Evolutionary conservation across 495 filamentous ascomycete genomes (phyloP).

Genomic region (Articulospora tetracladia): DNA sequence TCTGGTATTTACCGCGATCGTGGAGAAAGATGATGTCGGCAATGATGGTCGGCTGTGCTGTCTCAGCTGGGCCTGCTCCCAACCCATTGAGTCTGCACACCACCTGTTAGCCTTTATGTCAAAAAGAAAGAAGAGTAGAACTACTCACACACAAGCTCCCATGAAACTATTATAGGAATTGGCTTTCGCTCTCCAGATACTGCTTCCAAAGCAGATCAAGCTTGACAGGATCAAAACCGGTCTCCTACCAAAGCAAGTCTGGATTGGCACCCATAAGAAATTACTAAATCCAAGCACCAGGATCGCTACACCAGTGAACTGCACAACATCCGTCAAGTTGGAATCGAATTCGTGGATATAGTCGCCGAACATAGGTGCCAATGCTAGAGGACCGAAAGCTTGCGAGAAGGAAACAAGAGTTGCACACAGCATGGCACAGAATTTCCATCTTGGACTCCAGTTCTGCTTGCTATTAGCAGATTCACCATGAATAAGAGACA

Average conservation of each 20-base stretch:
- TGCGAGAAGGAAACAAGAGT: constrained; percentile 20
- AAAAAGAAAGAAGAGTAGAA: background rate
- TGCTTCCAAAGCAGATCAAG: constrained; percentile 51
- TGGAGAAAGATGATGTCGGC: constrained; percentile 64
- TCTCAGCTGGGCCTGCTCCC: constrained; percentile 46
- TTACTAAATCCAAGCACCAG: constrained; percentile 62
- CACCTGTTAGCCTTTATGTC: background rate
- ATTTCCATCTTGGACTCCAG: constrained; percentile 27
- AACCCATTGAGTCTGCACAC: constrained; percentile 49
- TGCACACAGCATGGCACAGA: constrained; percentile 18
- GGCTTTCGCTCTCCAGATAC: constrained; percentile 58
- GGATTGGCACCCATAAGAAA: constrained; percentile 61
- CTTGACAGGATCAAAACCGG: constrained; percentile 54
- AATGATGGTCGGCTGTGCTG: constrained; percentile 50
- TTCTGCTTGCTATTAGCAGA: constrained; percentile 40
- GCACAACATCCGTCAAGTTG: constrained; percentile 13
- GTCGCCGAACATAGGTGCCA: constrained; percentile 24
- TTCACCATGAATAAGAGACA: constrained; percentile 48
- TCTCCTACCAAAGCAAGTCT: constrained; percentile 54
- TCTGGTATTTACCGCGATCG: constrained; percentile 61
- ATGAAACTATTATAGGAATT: constrained; percentile 56
- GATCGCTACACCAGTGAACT: constrained; percentile 50
- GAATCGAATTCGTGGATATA: constrained; percentile 24
- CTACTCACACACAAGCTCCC: constrained; percentile 49
- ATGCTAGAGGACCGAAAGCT: constrained; percentile 20